Percentiles rank a stretch among this genome's conserved stretches.
phyloP scores from a whole-genome alignment of 805 yeast species.

The Yamadazyma akitaensis region DNA sequence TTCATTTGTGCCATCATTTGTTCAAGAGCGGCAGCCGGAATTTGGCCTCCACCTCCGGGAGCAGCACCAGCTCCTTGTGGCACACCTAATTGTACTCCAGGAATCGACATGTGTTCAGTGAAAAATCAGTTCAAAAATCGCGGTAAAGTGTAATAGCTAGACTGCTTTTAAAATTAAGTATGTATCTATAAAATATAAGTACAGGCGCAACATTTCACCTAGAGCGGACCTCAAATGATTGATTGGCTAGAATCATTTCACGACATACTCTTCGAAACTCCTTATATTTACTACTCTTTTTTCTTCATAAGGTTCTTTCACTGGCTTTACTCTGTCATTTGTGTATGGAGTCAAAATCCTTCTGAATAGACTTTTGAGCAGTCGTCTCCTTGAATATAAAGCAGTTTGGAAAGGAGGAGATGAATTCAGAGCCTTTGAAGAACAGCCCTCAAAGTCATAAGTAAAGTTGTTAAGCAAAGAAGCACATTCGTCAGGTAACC shows the following conservation, averaged over 20 bases:
- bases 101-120: constrained; percentile 12
- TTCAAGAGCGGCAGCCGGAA: constrained; percentile 10
- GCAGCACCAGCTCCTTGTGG: constrained; percentile 9
- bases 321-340: no score
- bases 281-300: no score
- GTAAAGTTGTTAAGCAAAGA: neutral
- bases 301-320: no score
- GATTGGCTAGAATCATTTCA: no score
- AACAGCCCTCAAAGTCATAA: neutral
- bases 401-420: neutral
- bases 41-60: neutral
- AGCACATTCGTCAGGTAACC: neutral
- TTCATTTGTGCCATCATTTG: constrained; percentile 18
- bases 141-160: neutral
- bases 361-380: neutral
- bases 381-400: neutral
- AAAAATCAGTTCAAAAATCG: neutral
- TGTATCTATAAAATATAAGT: neutral
- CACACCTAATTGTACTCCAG: constrained; percentile 15
- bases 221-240: no score
- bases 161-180: no score
- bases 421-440: neutral
- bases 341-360: no score
- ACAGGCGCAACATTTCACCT: neutral
- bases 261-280: no score